Conservation (phyloP, 176 grass and related monocot genomes). For the Eragrostis curvula region DNA sequence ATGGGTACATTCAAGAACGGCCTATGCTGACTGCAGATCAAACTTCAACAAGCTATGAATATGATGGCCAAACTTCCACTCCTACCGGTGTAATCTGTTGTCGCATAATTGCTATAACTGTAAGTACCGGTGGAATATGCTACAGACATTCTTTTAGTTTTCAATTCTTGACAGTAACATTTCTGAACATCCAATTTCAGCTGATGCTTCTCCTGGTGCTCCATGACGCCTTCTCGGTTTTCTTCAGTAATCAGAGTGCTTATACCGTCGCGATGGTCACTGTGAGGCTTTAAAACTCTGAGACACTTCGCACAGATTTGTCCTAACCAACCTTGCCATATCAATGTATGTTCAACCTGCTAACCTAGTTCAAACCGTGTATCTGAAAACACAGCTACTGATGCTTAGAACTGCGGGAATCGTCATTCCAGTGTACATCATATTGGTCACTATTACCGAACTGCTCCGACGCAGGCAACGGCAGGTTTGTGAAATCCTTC, state of each 20-base stretch:
- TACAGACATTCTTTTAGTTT: neutral
- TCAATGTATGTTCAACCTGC: neutral
- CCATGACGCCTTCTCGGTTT: conserved; percentile 55
- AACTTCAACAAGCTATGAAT: conserved; percentile 40
- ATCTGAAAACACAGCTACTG: conserved; percentile 43
- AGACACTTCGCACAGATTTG: neutral
- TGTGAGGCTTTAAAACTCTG: conserved; percentile 41
- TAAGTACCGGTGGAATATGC: conserved; percentile 24
- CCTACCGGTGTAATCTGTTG: conserved; percentile 51
- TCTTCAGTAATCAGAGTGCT: conserved; percentile 32
- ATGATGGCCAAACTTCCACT: conserved; percentile 16
- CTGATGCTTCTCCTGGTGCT: conserved; percentile 64
- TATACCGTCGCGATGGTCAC: conserved; percentile 53
- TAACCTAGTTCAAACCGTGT: neutral
- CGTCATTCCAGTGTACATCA: conserved; percentile 65
- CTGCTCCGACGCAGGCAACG: conserved; percentile 41
- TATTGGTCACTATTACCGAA: conserved; percentile 42
- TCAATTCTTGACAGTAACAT: neutral
- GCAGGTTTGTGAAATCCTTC: conserved; percentile 41
- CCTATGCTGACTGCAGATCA: conserved; percentile 15
- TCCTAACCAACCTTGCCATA: neutral
- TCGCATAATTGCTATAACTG: conserved; percentile 58
- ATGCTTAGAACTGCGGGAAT: conserved; percentile 64
- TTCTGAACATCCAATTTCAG: conserved; percentile 35
- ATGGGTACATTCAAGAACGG: conserved; percentile 50